Base-by-base conservation (phyloP, 805 yeast species). In the Kluyveromyces nonfermentans region DNA sequence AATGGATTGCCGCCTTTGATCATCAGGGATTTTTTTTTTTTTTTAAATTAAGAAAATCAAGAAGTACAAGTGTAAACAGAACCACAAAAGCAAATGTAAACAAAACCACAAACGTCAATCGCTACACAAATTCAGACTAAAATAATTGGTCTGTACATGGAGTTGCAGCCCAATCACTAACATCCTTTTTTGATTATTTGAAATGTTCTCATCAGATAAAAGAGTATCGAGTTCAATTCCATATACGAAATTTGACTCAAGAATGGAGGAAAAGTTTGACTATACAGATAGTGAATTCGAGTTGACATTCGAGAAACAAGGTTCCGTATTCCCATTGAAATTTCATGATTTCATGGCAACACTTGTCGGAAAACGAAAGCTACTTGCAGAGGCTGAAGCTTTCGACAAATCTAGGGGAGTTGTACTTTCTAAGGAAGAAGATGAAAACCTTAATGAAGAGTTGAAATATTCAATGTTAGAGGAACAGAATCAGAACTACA, bases 181-280 rank as follows among this genome's bases (percentile, higher is more conserved):
- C n/a, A n/a, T n/a, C n/a, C n/a, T n/a, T 25, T 25, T 25, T 25
- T 14, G 12, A 25, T 3, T 10, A 25, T 25, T 10, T 14, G 12
- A 25, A 10, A 38, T 38, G 41, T 19, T 38, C 10, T 38, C 41
- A 15, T 20, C 41, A 2, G 17, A 17, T 14, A 16, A 34, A 7
- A 38, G 18, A 30, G 31, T 32, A 38, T 28, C 16, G 7, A 22
- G 34, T 10, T 15, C 41, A 8, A 28, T n/a, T 15, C 8, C 31
- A 6, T 7, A 19, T 12, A 28, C 19, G 6, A 19, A 30, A 12
- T 9, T 15, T 8, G 41, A 38, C 14, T 18, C 42, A 25, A 37
- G 35, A 6, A 31, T 46, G 40, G 53, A 51, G 21, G 51, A 52
- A 37, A 41, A 42, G 37, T 52, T 44, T 42, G 51, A 50, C 39